Percentiles rank a stretch among this genome's conserved stretches.
These are phyloP conservation scores for Trypanosoma congolense DNA, from an alignment of 208 protist genomes.

Conservation along the genomic window DNA sequence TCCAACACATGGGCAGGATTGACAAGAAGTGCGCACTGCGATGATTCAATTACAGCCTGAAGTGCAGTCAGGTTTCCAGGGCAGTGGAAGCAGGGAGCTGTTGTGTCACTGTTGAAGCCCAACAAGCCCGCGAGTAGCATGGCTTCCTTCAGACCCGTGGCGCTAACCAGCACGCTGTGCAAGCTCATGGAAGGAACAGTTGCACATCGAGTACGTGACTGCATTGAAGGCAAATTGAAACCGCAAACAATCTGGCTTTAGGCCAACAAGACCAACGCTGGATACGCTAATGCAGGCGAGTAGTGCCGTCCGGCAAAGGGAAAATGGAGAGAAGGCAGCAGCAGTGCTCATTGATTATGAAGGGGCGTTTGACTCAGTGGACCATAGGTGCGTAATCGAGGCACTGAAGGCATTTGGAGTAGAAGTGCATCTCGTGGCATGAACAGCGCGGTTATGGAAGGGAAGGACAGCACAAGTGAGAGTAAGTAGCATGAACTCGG, in stretches of 20 bases:
- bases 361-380: slow-evolving; percentile 32
- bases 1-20: neutral
- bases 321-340: neutral
- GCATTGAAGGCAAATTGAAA: slow-evolving; percentile 8
- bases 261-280: slow-evolving; percentile 15
- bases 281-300: slow-evolving; percentile 20
- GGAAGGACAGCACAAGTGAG: slow-evolving; percentile 7
- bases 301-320: neutral
- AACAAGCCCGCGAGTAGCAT: slow-evolving; percentile 14
- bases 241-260: slow-evolving; percentile 25
- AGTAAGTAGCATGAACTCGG: slow-evolving; percentile 12
- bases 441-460: slow-evolving; percentile 15
- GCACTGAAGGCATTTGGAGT: slow-evolving; percentile 4
- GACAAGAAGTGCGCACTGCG: slow-evolving; percentile 3
- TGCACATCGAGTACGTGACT: slow-evolving; percentile 16
- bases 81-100: slow-evolving; percentile 19
- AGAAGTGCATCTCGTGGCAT: slow-evolving; percentile 10
- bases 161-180: slow-evolving; percentile 22
- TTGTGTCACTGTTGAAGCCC: slow-evolving; percentile 26
- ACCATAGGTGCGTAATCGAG: slow-evolving; percentile 22
- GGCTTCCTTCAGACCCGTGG: slow-evolving; percentile 20
- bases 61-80: slow-evolving; percentile 8
- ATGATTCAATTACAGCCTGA: slow-evolving; percentile 20
- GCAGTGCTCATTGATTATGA: slow-evolving; percentile 31
- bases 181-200: slow-evolving; percentile 31